A percentile compares a stretch with the other conserved stretches of the same genome.
Evolutionary conservation across 164 flowering plant genomes (phyloP).

Genomic region (Brasenia schreberi): DNA sequence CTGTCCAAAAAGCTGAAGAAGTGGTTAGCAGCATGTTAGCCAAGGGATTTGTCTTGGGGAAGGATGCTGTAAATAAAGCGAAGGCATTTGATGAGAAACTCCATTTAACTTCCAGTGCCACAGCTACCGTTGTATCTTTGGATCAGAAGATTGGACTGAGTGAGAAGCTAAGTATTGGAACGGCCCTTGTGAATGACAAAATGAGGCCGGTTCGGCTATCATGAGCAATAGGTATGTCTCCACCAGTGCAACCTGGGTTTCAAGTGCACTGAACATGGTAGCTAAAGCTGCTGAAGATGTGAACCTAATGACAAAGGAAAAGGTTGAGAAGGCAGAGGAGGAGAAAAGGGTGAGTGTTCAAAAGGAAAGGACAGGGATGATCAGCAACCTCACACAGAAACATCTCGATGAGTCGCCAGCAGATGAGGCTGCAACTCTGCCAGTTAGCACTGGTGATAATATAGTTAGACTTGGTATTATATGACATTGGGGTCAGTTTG

Average conservation of each 20-base stretch:
- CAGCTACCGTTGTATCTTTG: constrained; percentile 53
- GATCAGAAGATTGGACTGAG: constrained; percentile 52
- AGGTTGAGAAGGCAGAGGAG: constrained; percentile 60
- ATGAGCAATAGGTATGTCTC: constrained; percentile 26
- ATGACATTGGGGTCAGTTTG: constrained; percentile 5
- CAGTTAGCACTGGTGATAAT: constrained; percentile 11
- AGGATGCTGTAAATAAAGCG: constrained; percentile 70
- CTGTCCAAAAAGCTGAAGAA: constrained; percentile 55
- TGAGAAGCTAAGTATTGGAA: no score
- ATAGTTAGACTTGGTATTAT: constrained; percentile 22
- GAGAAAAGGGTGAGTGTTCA: constrained; percentile 37
- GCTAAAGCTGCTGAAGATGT: constrained; percentile 72
- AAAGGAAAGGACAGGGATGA: constrained; percentile 27
- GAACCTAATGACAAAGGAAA: constrained; percentile 47
- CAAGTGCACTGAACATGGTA: constrained; percentile 36
- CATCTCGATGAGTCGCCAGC: constrained; percentile 31
- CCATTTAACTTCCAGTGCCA: constrained; percentile 49
- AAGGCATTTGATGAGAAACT: constrained; percentile 53
- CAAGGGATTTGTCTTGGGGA: constrained; percentile 67
- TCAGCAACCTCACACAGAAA: constrained; percentile 25
- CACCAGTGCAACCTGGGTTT: constrained; percentile 66
- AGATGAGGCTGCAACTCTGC: constrained; percentile 21
- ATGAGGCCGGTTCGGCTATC: constrained; percentile 47
- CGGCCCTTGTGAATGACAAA: constrained; percentile 18
- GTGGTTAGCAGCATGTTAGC: constrained; percentile 79